Base-by-base conservation (phyloP, 257 asterid genomes). In the Nemophila menziesii region DNA sequence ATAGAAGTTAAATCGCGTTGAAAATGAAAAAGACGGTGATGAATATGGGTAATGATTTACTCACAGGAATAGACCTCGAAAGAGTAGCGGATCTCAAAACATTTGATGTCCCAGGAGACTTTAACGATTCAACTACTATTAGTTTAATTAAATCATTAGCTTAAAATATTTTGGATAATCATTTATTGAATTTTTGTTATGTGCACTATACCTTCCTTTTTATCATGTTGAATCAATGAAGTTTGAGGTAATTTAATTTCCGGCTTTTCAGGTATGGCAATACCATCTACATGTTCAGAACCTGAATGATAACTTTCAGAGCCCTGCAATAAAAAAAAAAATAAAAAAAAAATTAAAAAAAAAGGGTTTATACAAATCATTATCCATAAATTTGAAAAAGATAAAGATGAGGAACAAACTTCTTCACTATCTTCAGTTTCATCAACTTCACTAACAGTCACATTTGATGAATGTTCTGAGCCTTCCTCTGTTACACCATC, bases 41-140 rank as follows among this genome's bases (percentile, higher is more conserved):
- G 2, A 43, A 27, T 15, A 44, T 8, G 12, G 36, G 34, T 45
- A 53, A 1, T 16, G 40, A 52, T 47, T 54, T 47, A 70, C 96
- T 81, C 60, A 90, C 99, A 45, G 81, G 60, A 55, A 79, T 62
- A 59, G 92, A 94, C 33, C 96, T 86, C 93, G 68, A 80, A 33
- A 53, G 64, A 66, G 82, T 54, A 22, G 80, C 65, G 29, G 62
- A 61, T 14, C 71, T 69, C 52, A 33, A 51, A 63, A 68, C 78
- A 39, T 66, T 69, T 34, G 63, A 53, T 55, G 56, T 13, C 57
- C 62, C 67, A 16, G 65, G 44, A 36, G 83, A 46, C 41, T 51
- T 52, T 17, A 39, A 62, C 21, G 48, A 33, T 41, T 63, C 69
- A 54, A 22, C 56, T 39, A 55, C 71, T 20, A 43, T 43, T 39